Evolutionary conservation across 305 asterid species (phyloP).

Genomic region (Andrographis paniculata): DNA sequence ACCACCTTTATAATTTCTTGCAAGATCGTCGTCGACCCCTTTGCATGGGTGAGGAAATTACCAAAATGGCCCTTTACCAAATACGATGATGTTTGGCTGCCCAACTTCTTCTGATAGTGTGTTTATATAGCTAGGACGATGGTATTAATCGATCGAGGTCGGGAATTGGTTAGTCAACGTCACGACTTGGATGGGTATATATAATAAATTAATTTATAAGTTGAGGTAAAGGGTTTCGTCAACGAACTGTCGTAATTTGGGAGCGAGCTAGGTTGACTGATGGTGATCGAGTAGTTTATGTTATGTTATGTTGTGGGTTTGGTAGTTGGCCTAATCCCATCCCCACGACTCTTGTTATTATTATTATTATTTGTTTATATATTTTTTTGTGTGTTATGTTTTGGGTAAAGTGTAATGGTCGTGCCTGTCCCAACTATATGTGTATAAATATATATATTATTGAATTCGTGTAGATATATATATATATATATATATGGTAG

Average conservation of each 20-base stretch:
- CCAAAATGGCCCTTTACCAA: conserved; percentile 25
- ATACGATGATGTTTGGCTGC: conserved; percentile 16
- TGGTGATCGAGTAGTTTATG: conserved; percentile 22
- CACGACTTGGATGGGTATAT: background rate
- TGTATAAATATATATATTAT: too few relatives aligned
- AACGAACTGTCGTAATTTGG: conserved; percentile 2
- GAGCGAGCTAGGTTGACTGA: conserved; percentile 28
- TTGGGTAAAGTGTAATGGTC: conserved; percentile 32
- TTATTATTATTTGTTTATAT: background rate
- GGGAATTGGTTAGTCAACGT: conserved; percentile 15
- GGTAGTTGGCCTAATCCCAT: conserved; percentile 63
- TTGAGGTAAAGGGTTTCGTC: conserved; percentile 22
- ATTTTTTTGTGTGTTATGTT: conserved; percentile 8
- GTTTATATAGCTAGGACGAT: too few relatives aligned
- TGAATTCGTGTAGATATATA: too few relatives aligned
- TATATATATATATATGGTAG: too few relatives aligned
- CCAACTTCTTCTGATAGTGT: conserved; percentile 13
- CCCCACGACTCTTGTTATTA: conserved; percentile 16
- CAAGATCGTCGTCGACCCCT: background rate
- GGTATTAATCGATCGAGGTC: too few relatives aligned
- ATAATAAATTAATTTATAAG: too few relatives aligned
- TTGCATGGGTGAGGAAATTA: conserved; percentile 33
- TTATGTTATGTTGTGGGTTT: too few relatives aligned
- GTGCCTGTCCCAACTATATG: conserved; percentile 44
- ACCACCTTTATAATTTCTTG: conserved; percentile 28